Percentiles rank a stretch among this genome's conserved stretches.
Evolutionary conservation across 441 rosid genomes (phyloP).

Genomic region (Adansonia gregorii): DNA sequence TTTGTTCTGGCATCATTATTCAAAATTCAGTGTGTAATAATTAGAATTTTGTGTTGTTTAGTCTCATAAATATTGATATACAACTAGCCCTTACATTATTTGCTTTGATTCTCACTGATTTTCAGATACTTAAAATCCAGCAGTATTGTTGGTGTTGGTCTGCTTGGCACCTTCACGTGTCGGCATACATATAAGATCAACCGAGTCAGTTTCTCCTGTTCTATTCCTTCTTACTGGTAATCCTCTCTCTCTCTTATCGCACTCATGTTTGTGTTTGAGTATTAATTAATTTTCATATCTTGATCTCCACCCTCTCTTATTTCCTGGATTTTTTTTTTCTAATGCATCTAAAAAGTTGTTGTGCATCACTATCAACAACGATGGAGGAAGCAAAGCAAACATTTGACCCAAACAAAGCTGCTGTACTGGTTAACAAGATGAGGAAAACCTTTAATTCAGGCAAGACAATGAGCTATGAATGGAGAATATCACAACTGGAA

Average conservation of each 20-base stretch:
- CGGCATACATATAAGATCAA: conserved; percentile 17
- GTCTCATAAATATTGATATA: neutral
- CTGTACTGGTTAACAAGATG: conserved; percentile 48
- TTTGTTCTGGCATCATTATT: neutral
- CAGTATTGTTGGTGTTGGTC: conserved; percentile 12
- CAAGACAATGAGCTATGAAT: conserved; percentile 70
- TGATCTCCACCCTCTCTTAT: neutral
- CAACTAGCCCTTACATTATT: neutral
- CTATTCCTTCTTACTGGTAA: conserved; percentile 19
- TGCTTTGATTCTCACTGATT: neutral
- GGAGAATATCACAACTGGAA: conserved; percentile 71
- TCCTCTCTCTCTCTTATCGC: neutral
- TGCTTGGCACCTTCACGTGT: neutral
- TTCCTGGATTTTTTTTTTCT: neutral
- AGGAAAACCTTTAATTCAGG: conserved; percentile 56
- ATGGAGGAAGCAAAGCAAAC: conserved; percentile 34
- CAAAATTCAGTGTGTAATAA: neutral
- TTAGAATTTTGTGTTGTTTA: neutral
- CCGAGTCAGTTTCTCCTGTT: conserved; percentile 4
- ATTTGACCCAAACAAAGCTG: conserved; percentile 53
- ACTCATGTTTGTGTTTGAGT: neutral
- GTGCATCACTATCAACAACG: conserved; percentile 26
- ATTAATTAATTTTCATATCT: conserved; percentile 2
- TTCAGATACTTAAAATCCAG: conserved; percentile 7
- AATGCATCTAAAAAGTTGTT: conserved; percentile 27